Evolutionary conservation across 1,139 yeast species (phyloP).

Genomic region (Fermentozyma sake): DNA sequence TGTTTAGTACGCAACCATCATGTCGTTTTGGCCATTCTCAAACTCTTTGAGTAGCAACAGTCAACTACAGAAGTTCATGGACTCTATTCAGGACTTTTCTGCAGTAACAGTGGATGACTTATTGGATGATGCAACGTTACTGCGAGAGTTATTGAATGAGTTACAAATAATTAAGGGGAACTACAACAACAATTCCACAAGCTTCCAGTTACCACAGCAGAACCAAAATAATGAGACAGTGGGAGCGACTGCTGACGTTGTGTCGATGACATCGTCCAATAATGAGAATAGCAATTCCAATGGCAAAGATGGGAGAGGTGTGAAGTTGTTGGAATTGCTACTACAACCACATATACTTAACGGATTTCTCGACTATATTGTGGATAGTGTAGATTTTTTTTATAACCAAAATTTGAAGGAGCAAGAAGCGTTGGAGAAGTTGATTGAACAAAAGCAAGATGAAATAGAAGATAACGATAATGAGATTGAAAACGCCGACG

Average conservation of each 20-base stretch:
- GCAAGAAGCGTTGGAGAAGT: constrained; percentile 10
- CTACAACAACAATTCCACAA: constrained; percentile 21
- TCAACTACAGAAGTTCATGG: constrained; percentile 41
- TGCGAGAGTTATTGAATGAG: constrained; percentile 39
- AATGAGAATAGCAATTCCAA: constrained; percentile 21
- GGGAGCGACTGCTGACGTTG: constrained; percentile 21
- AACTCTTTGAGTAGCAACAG: constrained; percentile 37
- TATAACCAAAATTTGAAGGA: constrained; percentile 26
- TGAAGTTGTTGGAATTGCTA: constrained; percentile 38
- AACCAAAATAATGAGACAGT: too few relatives aligned
- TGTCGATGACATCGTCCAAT: constrained; percentile 37
- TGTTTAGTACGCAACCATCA: too few relatives aligned
- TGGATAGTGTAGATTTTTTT: constrained; percentile 37
- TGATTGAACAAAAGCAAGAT: constrained; percentile 6
- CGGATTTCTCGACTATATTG: constrained; percentile 30
- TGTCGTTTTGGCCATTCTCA: constrained; percentile 51
- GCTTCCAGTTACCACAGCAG: constrained; percentile 30
- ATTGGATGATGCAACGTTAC: constrained; percentile 30
- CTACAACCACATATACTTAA: constrained; percentile 43
- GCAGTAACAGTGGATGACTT: constrained; percentile 32
- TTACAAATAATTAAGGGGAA: constrained; percentile 37
- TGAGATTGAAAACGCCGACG: constrained; percentile 9
- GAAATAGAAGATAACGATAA: constrained; percentile 9
- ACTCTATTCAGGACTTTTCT: constrained; percentile 32
- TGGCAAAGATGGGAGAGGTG: constrained; percentile 36